phyloP scores from a whole-genome alignment of 441 rosid genomes.

The Syzygium malaccense region DNA sequence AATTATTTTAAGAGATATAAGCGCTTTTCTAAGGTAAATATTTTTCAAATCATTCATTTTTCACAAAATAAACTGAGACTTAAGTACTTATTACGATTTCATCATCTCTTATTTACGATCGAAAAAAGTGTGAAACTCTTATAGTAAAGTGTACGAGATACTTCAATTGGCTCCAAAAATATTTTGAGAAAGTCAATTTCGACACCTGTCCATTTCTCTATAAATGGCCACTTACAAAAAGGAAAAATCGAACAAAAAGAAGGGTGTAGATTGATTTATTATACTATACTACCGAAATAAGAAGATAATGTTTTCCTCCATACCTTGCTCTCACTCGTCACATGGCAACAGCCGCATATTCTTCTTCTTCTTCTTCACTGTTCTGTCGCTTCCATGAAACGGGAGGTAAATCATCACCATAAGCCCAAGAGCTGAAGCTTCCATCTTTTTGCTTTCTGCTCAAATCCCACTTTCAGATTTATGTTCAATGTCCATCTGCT shows the following conservation, averaged over 20 bases:
- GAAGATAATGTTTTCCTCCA: background rate
- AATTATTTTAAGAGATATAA: no score
- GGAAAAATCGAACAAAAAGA: background rate
- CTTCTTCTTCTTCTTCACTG: background rate
- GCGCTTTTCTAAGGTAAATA: accelerated
- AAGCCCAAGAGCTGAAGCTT: background rate
- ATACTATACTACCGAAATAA: background rate
- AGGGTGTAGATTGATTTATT: background rate
- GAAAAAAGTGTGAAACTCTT: background rate
- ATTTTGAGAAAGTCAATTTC: background rate
- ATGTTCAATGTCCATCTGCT: background rate
- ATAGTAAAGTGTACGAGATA: no score
- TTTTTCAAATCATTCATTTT: background rate
- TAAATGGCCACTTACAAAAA: background rate
- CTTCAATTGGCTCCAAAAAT: background rate
- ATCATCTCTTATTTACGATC: no score
- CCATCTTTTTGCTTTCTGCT: background rate
- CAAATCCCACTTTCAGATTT: background rate
- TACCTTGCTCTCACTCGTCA: background rate
- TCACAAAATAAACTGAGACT: accelerated
- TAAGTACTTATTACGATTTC: no score
- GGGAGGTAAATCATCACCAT: background rate
- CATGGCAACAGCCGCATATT: background rate
- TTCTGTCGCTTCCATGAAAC: background rate
- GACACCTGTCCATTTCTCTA: background rate